Conservation (phyloP, 129 eudicot genomes). For the Heracleum sosnowskyi region DNA sequence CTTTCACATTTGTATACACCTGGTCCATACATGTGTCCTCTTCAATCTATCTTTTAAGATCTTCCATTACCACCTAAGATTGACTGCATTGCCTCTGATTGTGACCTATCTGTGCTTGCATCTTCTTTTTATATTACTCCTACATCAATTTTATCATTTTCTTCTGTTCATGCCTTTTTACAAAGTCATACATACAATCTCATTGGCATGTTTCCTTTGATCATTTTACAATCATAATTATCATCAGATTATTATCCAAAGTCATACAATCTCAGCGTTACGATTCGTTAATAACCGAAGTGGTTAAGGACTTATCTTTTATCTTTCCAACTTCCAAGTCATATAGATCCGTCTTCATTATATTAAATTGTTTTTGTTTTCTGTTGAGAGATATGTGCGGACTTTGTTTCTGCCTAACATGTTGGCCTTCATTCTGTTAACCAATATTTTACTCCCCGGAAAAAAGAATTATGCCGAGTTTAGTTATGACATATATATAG, state of each 20-base stretch:
- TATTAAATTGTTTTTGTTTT: too few species aligned
- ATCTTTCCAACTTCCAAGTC: too few species aligned
- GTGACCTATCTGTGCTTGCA: background rate
- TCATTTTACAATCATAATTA: background rate
- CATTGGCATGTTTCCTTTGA: background rate
- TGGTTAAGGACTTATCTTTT: too few species aligned
- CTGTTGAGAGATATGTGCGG: too few species aligned
- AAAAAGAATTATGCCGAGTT: too few species aligned
- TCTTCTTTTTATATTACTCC: background rate
- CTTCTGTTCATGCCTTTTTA: background rate
- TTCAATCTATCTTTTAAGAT: constrained; percentile 1
- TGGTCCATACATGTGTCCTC: constrained; percentile 3
- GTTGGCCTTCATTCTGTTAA: too few species aligned
- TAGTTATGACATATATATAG: too few species aligned
- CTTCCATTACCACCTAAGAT: constrained; percentile 8
- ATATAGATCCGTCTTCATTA: too few species aligned
- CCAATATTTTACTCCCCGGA: too few species aligned
- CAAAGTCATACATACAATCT: background rate
- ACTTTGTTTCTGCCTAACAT: too few species aligned
- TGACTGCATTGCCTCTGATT: constrained; percentile 2
- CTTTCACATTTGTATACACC: background rate
- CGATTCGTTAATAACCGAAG: too few species aligned
- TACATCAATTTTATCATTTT: background rate
- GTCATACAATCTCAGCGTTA: background rate
- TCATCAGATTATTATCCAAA: too few species aligned